Evolutionary conservation across 2,329 filamentous ascomycete genomes (phyloP), one percentile per base, ranked within the genome.

Genomic region (Orbilia quercus): DNA sequence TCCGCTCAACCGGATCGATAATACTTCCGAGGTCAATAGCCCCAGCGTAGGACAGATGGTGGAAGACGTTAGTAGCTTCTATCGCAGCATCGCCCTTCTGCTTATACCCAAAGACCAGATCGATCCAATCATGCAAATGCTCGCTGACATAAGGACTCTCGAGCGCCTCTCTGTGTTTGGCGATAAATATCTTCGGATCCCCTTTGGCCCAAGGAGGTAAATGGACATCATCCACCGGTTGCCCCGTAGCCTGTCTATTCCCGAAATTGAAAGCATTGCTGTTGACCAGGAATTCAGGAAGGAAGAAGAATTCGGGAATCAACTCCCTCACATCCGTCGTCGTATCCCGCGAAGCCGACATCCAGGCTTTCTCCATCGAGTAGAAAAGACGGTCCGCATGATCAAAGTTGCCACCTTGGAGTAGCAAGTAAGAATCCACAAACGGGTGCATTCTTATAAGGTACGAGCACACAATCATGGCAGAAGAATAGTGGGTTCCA

Each of bases 401-500:
- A 79, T 99, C 95, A 79, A 98, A 99, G 40, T 87, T 91, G 3
- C 94, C 94, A n/a, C 95, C 95, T 80, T 99, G 95, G 1, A 99
- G 86, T 7, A 98, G 84, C 18, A 98, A 87, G 79, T 96, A 98
- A 0, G 95, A 96, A 77, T 98, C 92, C 22, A 97, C 94, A 79
- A 98, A 99, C 0, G 95, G 95, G 55, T 96, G 94, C 14, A 99
- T 84, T 16, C 95, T 90, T 78, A 99, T 97, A 42, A 99, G 85
- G 78, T 97, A 99, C 0, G 93, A 97, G 11, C 92, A 92, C 5
- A 99, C 95, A 70, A 96, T 97, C 95, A 98, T 99, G 6, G 95
- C 95, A 1, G 95, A 98, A 0, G 95, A 98, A 80, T 99, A 99
- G 80, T 99, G 96, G 0, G 96, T 99, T 16, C 95, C 95, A 77